Conservation (phyloP, 306 rosid genomes). For the Styphnolobium japonicum region DNA sequence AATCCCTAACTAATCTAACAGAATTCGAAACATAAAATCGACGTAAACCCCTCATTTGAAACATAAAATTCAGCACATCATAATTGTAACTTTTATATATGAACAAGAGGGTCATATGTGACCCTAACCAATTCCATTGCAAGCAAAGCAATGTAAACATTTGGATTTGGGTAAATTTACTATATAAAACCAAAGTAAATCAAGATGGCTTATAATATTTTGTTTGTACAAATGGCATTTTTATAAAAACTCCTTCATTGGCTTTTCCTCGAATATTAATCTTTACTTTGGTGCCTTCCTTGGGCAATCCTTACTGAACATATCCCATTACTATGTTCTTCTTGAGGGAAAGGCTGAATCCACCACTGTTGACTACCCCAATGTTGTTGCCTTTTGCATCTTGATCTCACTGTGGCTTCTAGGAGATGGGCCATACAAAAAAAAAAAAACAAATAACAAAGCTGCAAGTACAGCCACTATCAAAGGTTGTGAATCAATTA, state of each 20-base stretch:
- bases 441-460: too few relatives aligned
- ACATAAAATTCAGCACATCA: too few relatives aligned
- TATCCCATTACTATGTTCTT: constrained; percentile 97
- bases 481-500: too few relatives aligned
- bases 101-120: too few relatives aligned
- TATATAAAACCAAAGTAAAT: constrained; percentile 38
- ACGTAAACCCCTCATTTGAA: too few relatives aligned
- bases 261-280: constrained; percentile 79
- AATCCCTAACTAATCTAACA: too few relatives aligned
- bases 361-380: constrained; percentile 96
- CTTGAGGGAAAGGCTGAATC: constrained; percentile 96
- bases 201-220: constrained; percentile 89
- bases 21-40: too few relatives aligned
- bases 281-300: constrained; percentile 91
- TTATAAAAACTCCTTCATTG: constrained; percentile 85
- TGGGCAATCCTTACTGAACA: constrained; percentile 94
- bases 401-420: constrained; percentile 96
- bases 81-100: too few relatives aligned
- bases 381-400: constrained; percentile 73
- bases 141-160: too few relatives aligned
- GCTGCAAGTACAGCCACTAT: too few relatives aligned
- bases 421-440: constrained; percentile 95
- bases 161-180: too few relatives aligned
- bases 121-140: too few relatives aligned
- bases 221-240: constrained; percentile 95